Conservation (phyloP, 257 asterid genomes). For the Hygrophila difformis region DNA sequence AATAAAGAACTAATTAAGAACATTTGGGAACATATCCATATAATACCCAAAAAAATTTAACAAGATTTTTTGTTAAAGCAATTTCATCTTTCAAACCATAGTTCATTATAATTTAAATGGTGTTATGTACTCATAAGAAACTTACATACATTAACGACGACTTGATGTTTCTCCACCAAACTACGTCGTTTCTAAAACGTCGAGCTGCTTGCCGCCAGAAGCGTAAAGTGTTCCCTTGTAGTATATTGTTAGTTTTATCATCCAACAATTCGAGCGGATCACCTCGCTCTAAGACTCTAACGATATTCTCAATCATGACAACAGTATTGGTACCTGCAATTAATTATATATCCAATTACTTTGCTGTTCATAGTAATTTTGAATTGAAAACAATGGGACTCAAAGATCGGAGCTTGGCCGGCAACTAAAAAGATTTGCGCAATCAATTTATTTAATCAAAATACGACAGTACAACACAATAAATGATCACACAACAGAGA, state of each 20-base stretch:
- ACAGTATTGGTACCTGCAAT: slow-evolving; percentile 71
- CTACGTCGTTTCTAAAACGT: slow-evolving; percentile 69
- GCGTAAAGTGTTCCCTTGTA: slow-evolving; percentile 89
- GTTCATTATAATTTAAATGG: slow-evolving; percentile 1
- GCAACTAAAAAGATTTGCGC: background rate
- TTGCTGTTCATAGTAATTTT: slow-evolving; percentile 1
- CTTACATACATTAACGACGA: slow-evolving; percentile 94
- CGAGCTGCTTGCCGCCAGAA: slow-evolving; percentile 96
- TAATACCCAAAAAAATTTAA: slow-evolving; percentile 22
- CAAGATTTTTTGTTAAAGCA: slow-evolving; percentile 1
- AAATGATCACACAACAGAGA: too few relatives aligned
- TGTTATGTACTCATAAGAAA: slow-evolving; percentile 19
- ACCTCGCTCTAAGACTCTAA: slow-evolving; percentile 90
- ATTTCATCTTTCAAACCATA: slow-evolving; percentile 3
- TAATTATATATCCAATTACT: slow-evolving; percentile 8
- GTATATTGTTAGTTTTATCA: slow-evolving; percentile 80
- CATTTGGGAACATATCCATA: slow-evolving; percentile 6
- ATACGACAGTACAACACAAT: too few relatives aligned
- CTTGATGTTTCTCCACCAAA: slow-evolving; percentile 98
- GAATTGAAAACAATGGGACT: slow-evolving; percentile 13
- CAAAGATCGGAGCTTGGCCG: slow-evolving; percentile 6
- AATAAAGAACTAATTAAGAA: slow-evolving; percentile 5
- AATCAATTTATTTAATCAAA: background rate
- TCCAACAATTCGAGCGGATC: slow-evolving; percentile 92
- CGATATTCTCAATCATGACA: slow-evolving; percentile 95